Percentiles rank a stretch among this genome's conserved stretches.
These are phyloP conservation scores for Rhodosporidiobolus sp. DNA, from an alignment of 768 basidiomycete genomes.

Conservation along the genomic window DNA sequence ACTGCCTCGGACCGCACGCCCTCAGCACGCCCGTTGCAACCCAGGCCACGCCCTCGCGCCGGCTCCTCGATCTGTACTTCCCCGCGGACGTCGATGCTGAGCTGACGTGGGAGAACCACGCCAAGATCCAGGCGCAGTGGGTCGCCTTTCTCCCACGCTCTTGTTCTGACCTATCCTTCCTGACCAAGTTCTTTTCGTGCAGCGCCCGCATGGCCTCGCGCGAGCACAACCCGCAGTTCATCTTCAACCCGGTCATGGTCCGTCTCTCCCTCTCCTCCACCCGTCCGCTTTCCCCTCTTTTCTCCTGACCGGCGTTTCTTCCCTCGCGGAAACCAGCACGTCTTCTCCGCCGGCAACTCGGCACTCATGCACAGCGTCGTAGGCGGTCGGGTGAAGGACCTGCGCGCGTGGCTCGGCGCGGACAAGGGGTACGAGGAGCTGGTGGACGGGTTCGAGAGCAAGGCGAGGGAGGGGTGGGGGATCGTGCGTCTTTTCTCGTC, in stretches of 20 bases:
- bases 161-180: neutral
- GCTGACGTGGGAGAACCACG: constrained; percentile 10
- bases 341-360: constrained; percentile 25
- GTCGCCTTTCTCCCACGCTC: neutral
- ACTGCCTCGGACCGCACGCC: constrained; percentile 5
- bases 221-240: constrained; percentile 14
- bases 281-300: neutral
- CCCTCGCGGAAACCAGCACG: constrained; percentile 4
- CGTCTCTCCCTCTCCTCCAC: no score
- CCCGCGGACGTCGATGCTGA: neutral
- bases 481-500: constrained; percentile 1
- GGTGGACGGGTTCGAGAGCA: constrained; percentile 2
- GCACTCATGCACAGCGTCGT: neutral
- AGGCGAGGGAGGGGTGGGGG: constrained; percentile 5
- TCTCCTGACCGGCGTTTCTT: neutral
- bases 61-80: constrained; percentile 24
- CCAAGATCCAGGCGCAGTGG: constrained; percentile 11
- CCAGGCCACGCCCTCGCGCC: constrained; percentile 11
- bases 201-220: constrained; percentile 19
- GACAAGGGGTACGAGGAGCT: constrained; percentile 7
- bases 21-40: constrained; percentile 6
- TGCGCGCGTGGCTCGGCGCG: constrained; percentile 20
- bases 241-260: neutral
- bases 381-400: constrained; percentile 8
- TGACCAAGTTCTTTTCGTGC: neutral